A percentile compares a stretch with the other conserved stretches of the same genome.
phyloP scores from a whole-genome alignment of 352 stramenopile genomes.

The Phytophthora sansomeana region DNA sequence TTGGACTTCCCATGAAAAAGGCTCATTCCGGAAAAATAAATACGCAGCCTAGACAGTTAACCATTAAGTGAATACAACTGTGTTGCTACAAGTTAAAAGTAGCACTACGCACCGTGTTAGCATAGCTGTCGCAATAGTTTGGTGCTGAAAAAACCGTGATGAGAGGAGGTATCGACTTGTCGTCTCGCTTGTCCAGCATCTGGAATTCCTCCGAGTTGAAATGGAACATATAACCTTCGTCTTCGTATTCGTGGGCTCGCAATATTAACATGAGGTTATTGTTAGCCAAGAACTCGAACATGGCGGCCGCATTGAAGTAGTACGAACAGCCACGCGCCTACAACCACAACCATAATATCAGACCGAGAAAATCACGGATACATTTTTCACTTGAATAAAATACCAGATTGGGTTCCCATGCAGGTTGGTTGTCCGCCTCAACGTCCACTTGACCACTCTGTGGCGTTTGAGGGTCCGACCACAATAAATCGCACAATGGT shows the following conservation, averaged over 20 bases:
- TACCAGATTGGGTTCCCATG: slow-evolving; percentile 40
- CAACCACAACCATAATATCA: not conserved
- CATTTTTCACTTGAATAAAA: not conserved
- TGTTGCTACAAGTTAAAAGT: too few species aligned
- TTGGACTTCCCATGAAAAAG: slow-evolving; percentile 63
- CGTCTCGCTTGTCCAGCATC: slow-evolving; percentile 50
- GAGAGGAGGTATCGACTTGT: slow-evolving; percentile 72
- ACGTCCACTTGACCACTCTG: not conserved
- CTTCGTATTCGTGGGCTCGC: slow-evolving; percentile 85
- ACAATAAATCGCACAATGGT: slow-evolving; percentile 78
- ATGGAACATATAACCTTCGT: slow-evolving; percentile 72
- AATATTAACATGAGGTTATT: slow-evolving; percentile 81
- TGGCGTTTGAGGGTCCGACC: slow-evolving; percentile 61
- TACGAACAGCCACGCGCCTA: slow-evolving; percentile 83
- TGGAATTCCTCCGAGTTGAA: slow-evolving; percentile 57
- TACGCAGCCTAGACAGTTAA: slow-evolving; percentile 60
- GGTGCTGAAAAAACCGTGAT: slow-evolving; percentile 96
- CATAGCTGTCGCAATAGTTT: slow-evolving; percentile 95
- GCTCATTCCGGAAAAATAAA: slow-evolving; percentile 53
- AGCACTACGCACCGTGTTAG: slow-evolving; percentile 59
- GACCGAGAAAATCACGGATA: not conserved
- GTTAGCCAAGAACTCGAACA: slow-evolving; percentile 71
- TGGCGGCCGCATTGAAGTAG: slow-evolving; percentile 88
- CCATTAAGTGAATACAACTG: not conserved
- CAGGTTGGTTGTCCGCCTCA: slow-evolving; percentile 17